Conservation (phyloP, 352 stramenopile genomes). For the Phytophthora cactorum region DNA sequence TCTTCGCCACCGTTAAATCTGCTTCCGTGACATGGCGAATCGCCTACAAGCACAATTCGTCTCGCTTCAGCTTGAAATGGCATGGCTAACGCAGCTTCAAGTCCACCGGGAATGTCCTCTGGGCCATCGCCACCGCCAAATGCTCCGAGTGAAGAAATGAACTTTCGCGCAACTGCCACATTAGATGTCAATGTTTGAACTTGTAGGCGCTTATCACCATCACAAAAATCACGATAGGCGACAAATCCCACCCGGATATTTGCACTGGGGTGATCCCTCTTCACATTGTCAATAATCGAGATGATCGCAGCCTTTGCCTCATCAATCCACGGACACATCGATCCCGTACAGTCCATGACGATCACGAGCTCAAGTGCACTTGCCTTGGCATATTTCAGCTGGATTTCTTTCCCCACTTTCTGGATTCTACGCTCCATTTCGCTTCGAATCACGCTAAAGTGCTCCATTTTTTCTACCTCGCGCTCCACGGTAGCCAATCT, state of each 20-base stretch:
- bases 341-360: slow-evolving; percentile 54
- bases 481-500: slow-evolving; percentile 13
- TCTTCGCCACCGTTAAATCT: slow-evolving; percentile 31
- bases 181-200: slow-evolving; percentile 21
- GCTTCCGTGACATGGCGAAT: slow-evolving; percentile 42
- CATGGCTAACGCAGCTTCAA: slow-evolving; percentile 39
- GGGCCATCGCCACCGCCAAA: slow-evolving; percentile 41
- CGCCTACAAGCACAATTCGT: slow-evolving; percentile 42
- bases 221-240: slow-evolving; percentile 52
- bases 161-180: slow-evolving; percentile 2
- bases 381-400: slow-evolving; percentile 14
- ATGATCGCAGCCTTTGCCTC: neutral
- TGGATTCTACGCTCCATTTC: slow-evolving; percentile 27
- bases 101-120: slow-evolving; percentile 46
- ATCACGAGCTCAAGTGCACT: slow-evolving; percentile 51
- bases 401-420: slow-evolving; percentile 13
- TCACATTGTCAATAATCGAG: slow-evolving; percentile 41
- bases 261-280: slow-evolving; percentile 25
- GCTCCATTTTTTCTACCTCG: slow-evolving; percentile 18
- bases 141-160: slow-evolving; percentile 33
- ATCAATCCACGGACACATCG: slow-evolving; percentile 44
- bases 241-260: slow-evolving; percentile 46
- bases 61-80: slow-evolving; percentile 32
- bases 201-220: slow-evolving; percentile 26
- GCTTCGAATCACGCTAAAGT: slow-evolving; percentile 24